phyloP scores from a whole-genome alignment of 768 basidiomycete genomes.

The Strobilomyces echinocephalus region DNA sequence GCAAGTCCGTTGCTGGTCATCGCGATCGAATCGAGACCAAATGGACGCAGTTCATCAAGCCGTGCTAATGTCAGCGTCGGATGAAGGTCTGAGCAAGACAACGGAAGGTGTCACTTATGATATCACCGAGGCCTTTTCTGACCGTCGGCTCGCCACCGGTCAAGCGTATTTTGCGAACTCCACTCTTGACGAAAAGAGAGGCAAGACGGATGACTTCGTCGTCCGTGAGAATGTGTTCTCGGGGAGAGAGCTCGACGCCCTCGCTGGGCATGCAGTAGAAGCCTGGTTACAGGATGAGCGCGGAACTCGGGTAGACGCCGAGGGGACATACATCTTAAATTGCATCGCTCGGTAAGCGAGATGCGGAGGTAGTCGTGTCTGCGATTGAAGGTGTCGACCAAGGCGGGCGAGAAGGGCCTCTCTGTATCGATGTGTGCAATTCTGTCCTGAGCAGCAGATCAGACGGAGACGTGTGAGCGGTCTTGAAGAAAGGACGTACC shows the following conservation, averaged over 20 bases:
- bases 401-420: slow-evolving; percentile 44
- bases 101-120: slow-evolving; percentile 51
- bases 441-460: slow-evolving; percentile 38
- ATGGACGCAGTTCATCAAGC: slow-evolving; percentile 53
- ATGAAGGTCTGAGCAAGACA: not conserved
- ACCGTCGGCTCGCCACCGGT: slow-evolving; percentile 89
- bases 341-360: slow-evolving; percentile 81
- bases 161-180: slow-evolving; percentile 82
- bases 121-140: slow-evolving; percentile 64
- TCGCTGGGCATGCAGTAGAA: slow-evolving; percentile 91
- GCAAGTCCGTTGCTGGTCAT: slow-evolving; percentile 85
- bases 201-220: slow-evolving; percentile 73
- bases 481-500: slow-evolving; percentile 6
- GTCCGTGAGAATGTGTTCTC: slow-evolving; percentile 63
- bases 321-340: slow-evolving; percentile 63
- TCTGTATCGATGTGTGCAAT: slow-evolving; percentile 51
- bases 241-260: slow-evolving; percentile 72
- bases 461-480: too few relatives aligned
- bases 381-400: slow-evolving; percentile 64
- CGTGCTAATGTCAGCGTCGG: slow-evolving; percentile 39
- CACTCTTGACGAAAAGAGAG: slow-evolving; percentile 70
- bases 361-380: slow-evolving; percentile 86
- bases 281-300: slow-evolving; percentile 39
- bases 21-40: slow-evolving; percentile 69
- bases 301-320: not conserved